Evolutionary conservation across 2,329 filamentous ascomycete genomes (phyloP).

Genomic region (Phyllosticta citribraziliensis): DNA sequence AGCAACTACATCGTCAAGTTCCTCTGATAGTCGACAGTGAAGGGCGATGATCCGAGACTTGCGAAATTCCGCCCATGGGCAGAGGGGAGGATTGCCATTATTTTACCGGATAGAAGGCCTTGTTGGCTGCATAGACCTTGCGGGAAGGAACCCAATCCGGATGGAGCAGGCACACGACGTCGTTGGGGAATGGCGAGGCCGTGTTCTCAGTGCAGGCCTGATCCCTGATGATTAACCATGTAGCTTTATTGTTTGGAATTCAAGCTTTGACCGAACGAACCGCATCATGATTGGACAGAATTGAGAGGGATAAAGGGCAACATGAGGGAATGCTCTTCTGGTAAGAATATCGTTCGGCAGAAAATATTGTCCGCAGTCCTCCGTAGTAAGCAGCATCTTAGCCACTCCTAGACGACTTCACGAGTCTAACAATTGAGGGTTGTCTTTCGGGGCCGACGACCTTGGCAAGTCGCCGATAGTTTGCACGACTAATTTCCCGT

Average conservation of each 20-base stretch:
- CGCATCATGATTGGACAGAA: neutral
- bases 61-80: neutral
- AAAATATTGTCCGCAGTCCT: too few relatives aligned
- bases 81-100: neutral
- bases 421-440: neutral
- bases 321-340: neutral
- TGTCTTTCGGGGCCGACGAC: neutral
- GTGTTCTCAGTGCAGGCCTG: neutral
- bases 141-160: neutral
- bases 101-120: neutral
- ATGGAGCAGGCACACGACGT: neutral
- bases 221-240: neutral
- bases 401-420: neutral
- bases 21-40: neutral
- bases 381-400: neutral
- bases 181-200: neutral
- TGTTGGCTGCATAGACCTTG: neutral
- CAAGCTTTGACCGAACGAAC: neutral
- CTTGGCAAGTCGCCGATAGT: neutral
- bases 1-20: neutral
- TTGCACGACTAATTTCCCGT: neutral
- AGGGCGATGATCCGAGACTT: neutral
- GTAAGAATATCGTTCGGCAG: too few relatives aligned
- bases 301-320: neutral
- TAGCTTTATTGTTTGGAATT: neutral